Conservation (phyloP, 805 yeast genomes). For the Metschnikowia continentalis region DNA sequence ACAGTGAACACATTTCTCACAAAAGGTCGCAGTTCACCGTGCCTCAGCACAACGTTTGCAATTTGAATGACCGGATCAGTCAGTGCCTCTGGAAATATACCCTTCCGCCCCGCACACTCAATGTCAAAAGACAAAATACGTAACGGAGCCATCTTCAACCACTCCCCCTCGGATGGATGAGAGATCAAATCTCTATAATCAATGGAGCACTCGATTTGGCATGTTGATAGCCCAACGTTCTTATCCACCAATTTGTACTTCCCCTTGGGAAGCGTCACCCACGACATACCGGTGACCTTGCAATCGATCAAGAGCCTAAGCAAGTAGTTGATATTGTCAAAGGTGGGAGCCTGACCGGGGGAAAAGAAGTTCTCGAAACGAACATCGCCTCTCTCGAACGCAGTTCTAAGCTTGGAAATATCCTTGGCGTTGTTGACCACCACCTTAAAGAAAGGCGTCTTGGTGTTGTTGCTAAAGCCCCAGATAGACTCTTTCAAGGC, state of each 20-base stretch:
- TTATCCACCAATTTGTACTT: slow-evolving; percentile 55
- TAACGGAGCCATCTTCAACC: slow-evolving; percentile 89
- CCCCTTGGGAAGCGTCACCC: slow-evolving; percentile 84
- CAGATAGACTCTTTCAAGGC: slow-evolving; percentile 79
- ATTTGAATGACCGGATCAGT: slow-evolving; percentile 94
- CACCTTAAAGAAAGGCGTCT: slow-evolving; percentile 76
- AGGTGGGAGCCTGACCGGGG: slow-evolving; percentile 56
- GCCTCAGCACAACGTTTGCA: slow-evolving; percentile 85
- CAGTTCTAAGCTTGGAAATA: slow-evolving; percentile 66
- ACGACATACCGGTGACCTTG: slow-evolving; percentile 91
- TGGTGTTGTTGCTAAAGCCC: slow-evolving; percentile 83
- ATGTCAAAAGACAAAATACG: slow-evolving; percentile 93
- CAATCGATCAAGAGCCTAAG: slow-evolving; percentile 90
- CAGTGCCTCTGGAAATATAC: slow-evolving; percentile 93
- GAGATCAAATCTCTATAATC: slow-evolving; percentile 65
- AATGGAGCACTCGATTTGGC: slow-evolving; percentile 80
- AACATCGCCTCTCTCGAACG: slow-evolving; percentile 80
- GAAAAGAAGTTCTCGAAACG: slow-evolving; percentile 61
- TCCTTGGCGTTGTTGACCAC: slow-evolving; percentile 60
- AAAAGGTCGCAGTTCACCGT: slow-evolving; percentile 85
- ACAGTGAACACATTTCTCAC: slow-evolving; percentile 93
- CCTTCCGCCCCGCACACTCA: slow-evolving; percentile 97
- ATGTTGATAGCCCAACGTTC: slow-evolving; percentile 48
- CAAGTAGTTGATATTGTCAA: slow-evolving; percentile 84
- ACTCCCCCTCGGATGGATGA: slow-evolving; percentile 89